A percentile compares a stretch with the other conserved stretches of the same genome.
phyloP scores from a whole-genome alignment of 139 green algal genomes.

The Chlorella ohadii region DNA sequence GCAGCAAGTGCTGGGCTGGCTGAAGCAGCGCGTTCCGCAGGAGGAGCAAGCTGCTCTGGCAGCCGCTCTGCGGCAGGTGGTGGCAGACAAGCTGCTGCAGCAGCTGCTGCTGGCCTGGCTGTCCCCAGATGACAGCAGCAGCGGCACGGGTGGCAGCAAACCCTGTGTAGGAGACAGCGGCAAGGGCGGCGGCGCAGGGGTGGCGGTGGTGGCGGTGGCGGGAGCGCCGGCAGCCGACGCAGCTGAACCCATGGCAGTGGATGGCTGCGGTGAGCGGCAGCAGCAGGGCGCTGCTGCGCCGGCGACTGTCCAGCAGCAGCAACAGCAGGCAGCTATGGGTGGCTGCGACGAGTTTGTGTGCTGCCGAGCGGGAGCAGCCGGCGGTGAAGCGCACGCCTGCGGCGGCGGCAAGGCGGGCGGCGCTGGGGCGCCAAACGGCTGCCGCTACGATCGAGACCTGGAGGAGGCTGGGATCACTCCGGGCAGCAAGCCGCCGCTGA shows the following conservation, averaged over 20 bases:
- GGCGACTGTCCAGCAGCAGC: neutral
- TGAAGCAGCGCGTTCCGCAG: constrained; percentile 72
- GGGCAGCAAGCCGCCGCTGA: constrained; percentile 30
- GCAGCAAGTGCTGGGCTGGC: constrained; percentile 76
- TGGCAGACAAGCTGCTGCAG: constrained; percentile 78
- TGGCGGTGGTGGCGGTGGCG: neutral
- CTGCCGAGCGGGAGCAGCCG: neutral
- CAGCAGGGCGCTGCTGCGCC: neutral
- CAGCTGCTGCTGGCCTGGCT: constrained; percentile 86
- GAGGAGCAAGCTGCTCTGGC: constrained; percentile 51
- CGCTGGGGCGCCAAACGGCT: neutral
- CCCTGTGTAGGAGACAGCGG: neutral
- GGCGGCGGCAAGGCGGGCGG: neutral
- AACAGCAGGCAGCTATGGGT: too few species aligned
- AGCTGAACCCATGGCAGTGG: neutral
- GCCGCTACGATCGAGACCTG: constrained; percentile 16
- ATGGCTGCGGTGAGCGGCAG: neutral
- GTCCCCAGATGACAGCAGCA: constrained; percentile 6
- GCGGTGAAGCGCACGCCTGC: neutral
- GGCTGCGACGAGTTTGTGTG: constrained; percentile 32
- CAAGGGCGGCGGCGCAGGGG: neutral
- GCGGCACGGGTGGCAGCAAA: neutral
- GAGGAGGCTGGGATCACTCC: neutral
- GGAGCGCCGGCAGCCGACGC: neutral
- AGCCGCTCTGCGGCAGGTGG: constrained; percentile 64